phyloP scores from a whole-genome alignment of 208 protist genomes.

The Wallacemonas sp. region DNA sequence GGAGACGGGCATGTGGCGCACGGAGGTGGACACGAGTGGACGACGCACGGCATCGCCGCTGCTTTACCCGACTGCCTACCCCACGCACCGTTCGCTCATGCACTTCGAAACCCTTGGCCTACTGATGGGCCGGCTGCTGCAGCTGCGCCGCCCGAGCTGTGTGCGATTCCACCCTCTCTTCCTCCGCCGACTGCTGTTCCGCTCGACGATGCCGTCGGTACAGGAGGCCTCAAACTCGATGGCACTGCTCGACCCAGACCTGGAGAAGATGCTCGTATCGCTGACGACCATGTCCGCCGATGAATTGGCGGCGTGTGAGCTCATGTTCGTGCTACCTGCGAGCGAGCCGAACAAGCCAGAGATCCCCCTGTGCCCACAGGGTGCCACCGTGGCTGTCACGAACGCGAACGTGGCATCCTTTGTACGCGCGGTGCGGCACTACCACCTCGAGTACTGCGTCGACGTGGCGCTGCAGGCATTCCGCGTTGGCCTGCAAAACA shows the following conservation, averaged over 20 bases:
- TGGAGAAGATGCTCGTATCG: constrained; percentile 36
- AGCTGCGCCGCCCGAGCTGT: constrained; percentile 40
- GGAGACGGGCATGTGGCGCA: constrained; percentile 47
- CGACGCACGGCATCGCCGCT: neutral
- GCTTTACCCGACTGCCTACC: constrained; percentile 23
- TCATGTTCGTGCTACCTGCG: constrained; percentile 57
- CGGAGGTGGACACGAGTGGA: constrained; percentile 26
- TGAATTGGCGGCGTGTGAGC: constrained; percentile 43
- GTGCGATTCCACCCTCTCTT: constrained; percentile 67
- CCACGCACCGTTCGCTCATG: constrained; percentile 26
- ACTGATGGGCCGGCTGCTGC: constrained; percentile 58
- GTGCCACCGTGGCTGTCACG: constrained; percentile 19
- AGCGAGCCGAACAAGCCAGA: constrained; percentile 13
- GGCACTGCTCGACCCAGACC: constrained; percentile 39
- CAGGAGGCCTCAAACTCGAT: constrained; percentile 16
- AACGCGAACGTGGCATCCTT: constrained; percentile 50
- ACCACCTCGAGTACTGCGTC: constrained; percentile 33
- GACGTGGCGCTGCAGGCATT: constrained; percentile 36
- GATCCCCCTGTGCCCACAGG: constrained; percentile 25
- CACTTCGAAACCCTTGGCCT: constrained; percentile 72
- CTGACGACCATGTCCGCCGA: constrained; percentile 24
- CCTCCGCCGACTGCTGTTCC: constrained; percentile 32
- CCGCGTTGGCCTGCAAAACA: constrained; percentile 42
- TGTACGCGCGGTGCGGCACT: constrained; percentile 25
- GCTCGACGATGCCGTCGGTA: neutral